A percentile compares a stretch with the other conserved stretches of the same genome.
phyloP scores from a whole-genome alignment of 768 basidiomycete genomes.

The Boletus reticuloceps region DNA sequence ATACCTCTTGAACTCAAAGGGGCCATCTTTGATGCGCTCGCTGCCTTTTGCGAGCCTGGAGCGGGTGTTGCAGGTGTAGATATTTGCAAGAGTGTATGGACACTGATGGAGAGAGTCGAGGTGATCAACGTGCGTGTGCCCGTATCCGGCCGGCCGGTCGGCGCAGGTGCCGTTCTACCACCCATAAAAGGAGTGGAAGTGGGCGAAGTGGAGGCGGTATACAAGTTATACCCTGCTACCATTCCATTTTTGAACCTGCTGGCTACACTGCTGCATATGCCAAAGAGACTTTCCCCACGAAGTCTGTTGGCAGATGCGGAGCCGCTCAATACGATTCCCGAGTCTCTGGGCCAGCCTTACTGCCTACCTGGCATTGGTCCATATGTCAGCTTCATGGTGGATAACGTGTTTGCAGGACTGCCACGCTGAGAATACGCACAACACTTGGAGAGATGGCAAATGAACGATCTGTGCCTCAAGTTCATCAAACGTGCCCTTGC shows the following conservation, averaged over 20 bases:
- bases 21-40: no score
- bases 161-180: slow-evolving; percentile 38
- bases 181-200: slow-evolving; percentile 80
- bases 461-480: slow-evolving; percentile 79
- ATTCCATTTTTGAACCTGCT: slow-evolving; percentile 85
- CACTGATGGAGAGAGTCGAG: slow-evolving; percentile 78
- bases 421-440: slow-evolving; percentile 70
- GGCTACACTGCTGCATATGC: slow-evolving; percentile 77
- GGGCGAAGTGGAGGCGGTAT: slow-evolving; percentile 80
- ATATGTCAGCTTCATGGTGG: slow-evolving; percentile 80
- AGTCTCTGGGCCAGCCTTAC: slow-evolving; percentile 76
- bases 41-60: no score
- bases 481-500: slow-evolving; percentile 85
- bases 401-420: slow-evolving; percentile 83
- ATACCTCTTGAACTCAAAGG: no score
- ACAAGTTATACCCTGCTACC: slow-evolving; percentile 82
- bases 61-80: slow-evolving; percentile 38
- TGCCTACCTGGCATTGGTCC: slow-evolving; percentile 78
- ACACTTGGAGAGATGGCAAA: slow-evolving; percentile 79
- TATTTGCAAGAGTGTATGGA: slow-evolving; percentile 81
- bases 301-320: slow-evolving; percentile 59
- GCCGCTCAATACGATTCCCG: slow-evolving; percentile 72
- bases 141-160: slow-evolving; percentile 26
- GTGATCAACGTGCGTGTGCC: slow-evolving; percentile 70
- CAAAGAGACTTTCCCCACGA: slow-evolving; percentile 64